Evolutionary conservation across 169 alveolate species (phyloP), one percentile per base, ranked within the genome.

Genomic region (Eimeria falciformis): DNA sequence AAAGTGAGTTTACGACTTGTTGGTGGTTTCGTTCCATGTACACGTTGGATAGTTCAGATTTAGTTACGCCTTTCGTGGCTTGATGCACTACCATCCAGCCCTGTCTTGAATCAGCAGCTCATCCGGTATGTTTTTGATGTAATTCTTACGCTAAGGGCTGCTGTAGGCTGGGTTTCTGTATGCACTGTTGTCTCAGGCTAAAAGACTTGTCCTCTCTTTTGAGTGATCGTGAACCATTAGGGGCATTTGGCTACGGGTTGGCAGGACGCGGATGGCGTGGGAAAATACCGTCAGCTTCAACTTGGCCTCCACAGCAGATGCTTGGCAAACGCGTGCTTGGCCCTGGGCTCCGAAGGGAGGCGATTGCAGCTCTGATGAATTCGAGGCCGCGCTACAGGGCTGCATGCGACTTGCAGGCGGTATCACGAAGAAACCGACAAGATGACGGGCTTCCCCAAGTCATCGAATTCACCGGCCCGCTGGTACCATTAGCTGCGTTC

Each of bases 201-300:
- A 79, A 68, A 3, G 88, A 79, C 73, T 79, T 79, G 55, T 79
- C 88, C 3, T 79, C 88, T 4, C 73, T 79, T 21, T 47, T 79
- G 66, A 79, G 88, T 62, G 88, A 50, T 18, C 73, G 88, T 4
- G 88, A 79, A 53, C 88, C 88, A 18, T 46, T 79, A 17, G 88
- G 88, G 7, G 88, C 88, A 58, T 79, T 79, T 62, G 88, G 88
- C 55, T 79, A 79, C 29, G 88, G 88, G 33, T 40, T 79, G 73
- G 88, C 88, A 21, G 88, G 88, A 4, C 88, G 88, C 1, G 88
- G 88, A 9, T 68, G 88, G 5, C 88, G 88, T 14, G 73, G 88
- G 37, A 68, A 73, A 33, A 79, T 79, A 17, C 47, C 88, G 21
- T 81, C 75, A 37, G 11, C 4, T 17, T 55, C 58, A 4, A 33